A percentile compares a stretch with the other conserved stretches of the same genome.
Evolutionary conservation across 352 stramenopile genomes (phyloP).

Genomic region (Stramenopiles sp.): DNA sequence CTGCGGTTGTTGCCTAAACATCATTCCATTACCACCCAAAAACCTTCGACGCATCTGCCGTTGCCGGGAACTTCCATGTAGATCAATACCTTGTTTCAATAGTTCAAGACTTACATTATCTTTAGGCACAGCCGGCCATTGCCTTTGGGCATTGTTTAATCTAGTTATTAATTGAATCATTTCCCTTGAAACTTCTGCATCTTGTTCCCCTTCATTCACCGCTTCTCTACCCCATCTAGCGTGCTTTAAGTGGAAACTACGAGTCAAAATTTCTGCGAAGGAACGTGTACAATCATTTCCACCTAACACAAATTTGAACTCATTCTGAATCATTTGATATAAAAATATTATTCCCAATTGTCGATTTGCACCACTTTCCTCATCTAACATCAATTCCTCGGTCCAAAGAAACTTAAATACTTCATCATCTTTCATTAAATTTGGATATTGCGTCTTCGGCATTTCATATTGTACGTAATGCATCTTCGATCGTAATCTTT

Average conservation of each 20-base stretch:
- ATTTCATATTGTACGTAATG: slow-evolving; percentile 54
- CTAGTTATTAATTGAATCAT: slow-evolving; percentile 48
- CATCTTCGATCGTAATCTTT: slow-evolving; percentile 53
- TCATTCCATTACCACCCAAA: slow-evolving; percentile 44
- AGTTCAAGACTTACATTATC: slow-evolving; percentile 41
- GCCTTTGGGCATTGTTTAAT: slow-evolving; percentile 29
- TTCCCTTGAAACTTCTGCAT: slow-evolving; percentile 40
- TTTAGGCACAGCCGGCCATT: slow-evolving; percentile 36
- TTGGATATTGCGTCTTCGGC: slow-evolving; percentile 28
- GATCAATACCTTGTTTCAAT: slow-evolving; percentile 43
- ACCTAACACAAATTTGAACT: slow-evolving; percentile 37
- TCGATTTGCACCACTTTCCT: slow-evolving; percentile 50
- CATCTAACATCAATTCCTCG: slow-evolving; percentile 44
- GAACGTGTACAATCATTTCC: slow-evolving; percentile 44
- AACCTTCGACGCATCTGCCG: slow-evolving; percentile 51
- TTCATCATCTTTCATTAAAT: slow-evolving; percentile 47
- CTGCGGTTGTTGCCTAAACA: no score
- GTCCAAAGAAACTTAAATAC: slow-evolving; percentile 52
- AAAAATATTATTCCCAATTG: slow-evolving; percentile 48
- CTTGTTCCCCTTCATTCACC: slow-evolving; percentile 53
- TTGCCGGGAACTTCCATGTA: slow-evolving; percentile 52
- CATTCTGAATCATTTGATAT: slow-evolving; percentile 48
- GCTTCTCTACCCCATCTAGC: slow-evolving; percentile 53
- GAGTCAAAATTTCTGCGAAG: slow-evolving; percentile 43
- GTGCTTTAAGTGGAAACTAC: slow-evolving; percentile 52